phyloP scores from a whole-genome alignment of 495 filamentous ascomycete species.

The Trypethelium eluteriae region DNA sequence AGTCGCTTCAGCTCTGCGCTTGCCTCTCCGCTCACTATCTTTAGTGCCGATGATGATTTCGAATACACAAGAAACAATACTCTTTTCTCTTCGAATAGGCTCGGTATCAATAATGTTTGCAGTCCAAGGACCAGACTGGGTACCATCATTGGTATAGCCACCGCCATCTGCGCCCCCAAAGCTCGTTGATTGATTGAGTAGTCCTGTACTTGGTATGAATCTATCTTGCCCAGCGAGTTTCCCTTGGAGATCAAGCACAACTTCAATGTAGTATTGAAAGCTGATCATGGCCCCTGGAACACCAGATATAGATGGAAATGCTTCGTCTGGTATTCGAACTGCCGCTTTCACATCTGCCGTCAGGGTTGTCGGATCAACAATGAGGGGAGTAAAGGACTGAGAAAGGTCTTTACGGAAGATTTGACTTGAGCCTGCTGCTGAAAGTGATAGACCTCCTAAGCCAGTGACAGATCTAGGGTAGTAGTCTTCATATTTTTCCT shows the following conservation, averaged over 20 bases:
- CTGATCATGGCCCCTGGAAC: constrained; percentile 88
- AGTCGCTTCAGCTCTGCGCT: constrained; percentile 33
- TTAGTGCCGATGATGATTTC: constrained; percentile 83
- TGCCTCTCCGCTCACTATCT: constrained; percentile 62
- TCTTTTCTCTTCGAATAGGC: constrained; percentile 75
- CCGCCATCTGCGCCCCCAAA: constrained; percentile 35
- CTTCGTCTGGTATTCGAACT: constrained; percentile 79
- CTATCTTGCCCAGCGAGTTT: constrained; percentile 66
- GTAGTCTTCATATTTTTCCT: constrained; percentile 68
- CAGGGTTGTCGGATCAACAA: constrained; percentile 73
- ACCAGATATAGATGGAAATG: constrained; percentile 82
- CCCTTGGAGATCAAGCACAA: constrained; percentile 83
- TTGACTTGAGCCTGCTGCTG: constrained; percentile 71
- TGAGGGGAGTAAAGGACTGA: constrained; percentile 77
- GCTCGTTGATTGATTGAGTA: constrained; percentile 44
- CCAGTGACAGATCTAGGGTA: constrained; percentile 68
- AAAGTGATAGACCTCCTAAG: constrained; percentile 71
- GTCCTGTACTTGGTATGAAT: constrained; percentile 51
- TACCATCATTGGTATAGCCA: constrained; percentile 13
- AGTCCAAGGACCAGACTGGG: constrained; percentile 50
- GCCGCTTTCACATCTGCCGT: constrained; percentile 68
- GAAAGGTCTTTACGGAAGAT: constrained; percentile 88
- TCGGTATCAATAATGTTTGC: constrained; percentile 84
- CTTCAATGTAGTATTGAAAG: constrained; percentile 88
- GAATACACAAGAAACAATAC: constrained; percentile 71